Conservation (phyloP, 1,284 basidiomycete genomes). For the Schizopora paradoxa region DNA sequence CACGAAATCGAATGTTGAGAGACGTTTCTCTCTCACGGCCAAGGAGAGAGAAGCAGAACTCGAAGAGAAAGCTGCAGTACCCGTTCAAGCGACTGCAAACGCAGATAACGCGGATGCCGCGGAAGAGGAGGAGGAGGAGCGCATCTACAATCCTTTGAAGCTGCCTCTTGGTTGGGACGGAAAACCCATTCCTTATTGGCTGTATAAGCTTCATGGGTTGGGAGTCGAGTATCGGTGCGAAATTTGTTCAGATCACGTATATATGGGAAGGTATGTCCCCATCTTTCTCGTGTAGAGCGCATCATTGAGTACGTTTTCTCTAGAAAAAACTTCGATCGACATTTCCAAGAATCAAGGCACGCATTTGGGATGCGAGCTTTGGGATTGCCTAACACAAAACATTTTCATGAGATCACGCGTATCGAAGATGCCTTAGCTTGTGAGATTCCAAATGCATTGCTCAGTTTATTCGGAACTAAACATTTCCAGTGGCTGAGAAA, state of each 20-base stretch:
- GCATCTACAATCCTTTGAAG: conserved; percentile 97
- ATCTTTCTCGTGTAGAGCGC: background rate
- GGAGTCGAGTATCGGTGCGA: conserved; percentile 98
- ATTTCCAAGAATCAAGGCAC: conserved; percentile 95
- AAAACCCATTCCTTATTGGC: conserved; percentile 97
- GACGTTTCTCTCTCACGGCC: conserved; percentile 92
- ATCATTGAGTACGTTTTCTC: conserved; percentile 6
- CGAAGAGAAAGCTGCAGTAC: conserved; percentile 72
- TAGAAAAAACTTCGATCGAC: conserved; percentile 91
- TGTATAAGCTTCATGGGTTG: conserved; percentile 96
- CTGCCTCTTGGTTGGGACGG: conserved; percentile 97
- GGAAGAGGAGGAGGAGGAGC: conserved; percentile 90
- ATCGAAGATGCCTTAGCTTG: conserved; percentile 94
- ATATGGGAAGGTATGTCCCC: conserved; percentile 77
- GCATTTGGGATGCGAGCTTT: conserved; percentile 98
- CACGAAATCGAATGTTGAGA: conserved; percentile 94
- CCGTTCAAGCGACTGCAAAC: conserved; percentile 43
- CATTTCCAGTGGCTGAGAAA: conserved; percentile 80
- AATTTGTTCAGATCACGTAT: conserved; percentile 94
- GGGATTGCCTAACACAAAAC: conserved; percentile 95
- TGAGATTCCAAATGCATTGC: conserved; percentile 35
- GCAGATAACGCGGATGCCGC: conserved; percentile 52
- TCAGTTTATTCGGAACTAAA: conserved; percentile 7
- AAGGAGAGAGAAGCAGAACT: conserved; percentile 93
- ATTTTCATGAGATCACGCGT: conserved; percentile 97